These are phyloP conservation scores for Zymoseptoria ardabiliae DNA, from an alignment of 2,329 filamentous ascomycete species.

Conservation along the genomic window DNA sequence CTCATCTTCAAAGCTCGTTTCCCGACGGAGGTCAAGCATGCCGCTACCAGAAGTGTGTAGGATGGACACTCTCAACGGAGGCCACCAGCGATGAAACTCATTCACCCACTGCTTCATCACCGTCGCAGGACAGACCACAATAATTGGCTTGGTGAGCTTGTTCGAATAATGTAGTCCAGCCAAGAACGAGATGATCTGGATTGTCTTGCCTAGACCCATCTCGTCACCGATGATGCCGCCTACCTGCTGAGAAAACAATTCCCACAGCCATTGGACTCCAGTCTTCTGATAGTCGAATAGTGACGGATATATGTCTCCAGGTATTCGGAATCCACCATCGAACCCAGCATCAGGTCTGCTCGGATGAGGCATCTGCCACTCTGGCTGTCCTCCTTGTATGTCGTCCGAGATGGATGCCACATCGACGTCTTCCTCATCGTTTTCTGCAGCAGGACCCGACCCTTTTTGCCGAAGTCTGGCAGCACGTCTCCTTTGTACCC, in stretches of 20 bases:
- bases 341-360: slow-evolving; percentile 69
- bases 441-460: background rate
- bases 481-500: slow-evolving; percentile 58
- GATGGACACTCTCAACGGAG: slow-evolving; percentile 92
- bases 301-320: slow-evolving; percentile 86
- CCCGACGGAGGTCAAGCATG: slow-evolving; percentile 71
- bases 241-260: slow-evolving; percentile 80
- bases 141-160: slow-evolving; percentile 72
- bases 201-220: slow-evolving; percentile 97
- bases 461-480: slow-evolving; percentile 44
- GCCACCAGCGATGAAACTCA: slow-evolving; percentile 98
- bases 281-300: slow-evolving; percentile 97
- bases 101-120: slow-evolving; percentile 97
- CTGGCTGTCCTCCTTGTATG: slow-evolving; percentile 38
- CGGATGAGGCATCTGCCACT: slow-evolving; percentile 85
- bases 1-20: slow-evolving; percentile 55
- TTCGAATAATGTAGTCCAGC: slow-evolving; percentile 89
- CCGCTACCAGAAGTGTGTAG: slow-evolving; percentile 92
- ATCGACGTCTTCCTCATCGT: slow-evolving; percentile 28
- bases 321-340: slow-evolving; percentile 68
- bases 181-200: slow-evolving; percentile 72
- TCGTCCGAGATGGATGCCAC: slow-evolving; percentile 22
- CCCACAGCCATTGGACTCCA: slow-evolving; percentile 91
- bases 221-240: slow-evolving; percentile 95
- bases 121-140: slow-evolving; percentile 89